Evolutionary conservation across 106 monocot genomes (phyloP).

Genomic region (Amphibolis antarctica): DNA sequence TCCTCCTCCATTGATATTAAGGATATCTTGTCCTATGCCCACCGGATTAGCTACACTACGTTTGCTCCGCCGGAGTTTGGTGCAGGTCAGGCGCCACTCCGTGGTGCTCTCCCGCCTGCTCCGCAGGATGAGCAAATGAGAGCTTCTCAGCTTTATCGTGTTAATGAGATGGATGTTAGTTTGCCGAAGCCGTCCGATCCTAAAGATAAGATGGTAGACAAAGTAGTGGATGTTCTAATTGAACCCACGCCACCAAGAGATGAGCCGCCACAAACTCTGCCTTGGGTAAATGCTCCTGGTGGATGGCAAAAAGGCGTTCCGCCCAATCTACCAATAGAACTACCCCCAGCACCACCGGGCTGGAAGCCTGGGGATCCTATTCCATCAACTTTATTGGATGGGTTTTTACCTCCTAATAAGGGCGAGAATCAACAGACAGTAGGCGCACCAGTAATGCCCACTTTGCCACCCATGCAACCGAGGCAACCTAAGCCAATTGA

Average conservation of each 20-base stretch:
- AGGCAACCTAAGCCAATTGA: conserved; percentile 57
- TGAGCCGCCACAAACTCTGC: conserved; percentile 20
- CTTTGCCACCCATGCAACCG: conserved; percentile 8
- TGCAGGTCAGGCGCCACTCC: conserved; percentile 64
- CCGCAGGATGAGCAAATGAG: conserved; percentile 98
- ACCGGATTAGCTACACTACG: conserved; percentile 94
- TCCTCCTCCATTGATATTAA: conserved; percentile 5
- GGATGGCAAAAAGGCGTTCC: conserved; percentile 76
- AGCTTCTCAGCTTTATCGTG: conserved; percentile 74
- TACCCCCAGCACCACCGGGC: conserved; percentile 64
- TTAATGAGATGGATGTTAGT: conserved; percentile 67
- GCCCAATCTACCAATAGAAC: conserved; percentile 44
- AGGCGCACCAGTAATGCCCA: conserved; percentile 7
- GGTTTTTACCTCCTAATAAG: conserved; percentile 19
- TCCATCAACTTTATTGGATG: conserved; percentile 45
- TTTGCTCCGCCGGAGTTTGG: conserved; percentile 94
- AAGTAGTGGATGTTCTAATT: conserved; percentile 25
- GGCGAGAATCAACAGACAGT: conserved; percentile 23
- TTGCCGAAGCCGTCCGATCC: conserved; percentile 33
- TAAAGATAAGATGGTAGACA: conserved; percentile 25
- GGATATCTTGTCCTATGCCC: conserved; percentile 65
- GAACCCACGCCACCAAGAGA: conserved; percentile 57
- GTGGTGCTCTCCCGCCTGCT: conserved; percentile 81
- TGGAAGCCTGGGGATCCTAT: conserved; percentile 96
- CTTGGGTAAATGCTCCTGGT: conserved; percentile 46